These are phyloP conservation scores for Apiotrichum laibachii DNA, from an alignment of 1,284 basidiomycete genomes.

Conservation along the genomic window DNA sequence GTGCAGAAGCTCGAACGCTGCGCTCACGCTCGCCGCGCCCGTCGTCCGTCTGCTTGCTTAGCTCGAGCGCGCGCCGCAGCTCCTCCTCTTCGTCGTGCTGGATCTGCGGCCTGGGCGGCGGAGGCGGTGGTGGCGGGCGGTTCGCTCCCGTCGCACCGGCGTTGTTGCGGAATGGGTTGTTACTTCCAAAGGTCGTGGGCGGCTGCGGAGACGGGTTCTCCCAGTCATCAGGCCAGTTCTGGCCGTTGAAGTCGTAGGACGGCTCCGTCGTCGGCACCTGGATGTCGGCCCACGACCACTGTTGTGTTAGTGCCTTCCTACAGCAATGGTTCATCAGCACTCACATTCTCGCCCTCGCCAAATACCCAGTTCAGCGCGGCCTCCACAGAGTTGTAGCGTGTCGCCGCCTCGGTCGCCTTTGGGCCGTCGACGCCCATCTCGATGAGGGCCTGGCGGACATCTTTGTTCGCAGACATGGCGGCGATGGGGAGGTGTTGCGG, in stretches of 20 bases:
- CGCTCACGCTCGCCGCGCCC: constrained; percentile 29
- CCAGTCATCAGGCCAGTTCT: too few relatives aligned
- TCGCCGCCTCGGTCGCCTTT: constrained; percentile 37
- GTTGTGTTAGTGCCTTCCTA: not conserved
- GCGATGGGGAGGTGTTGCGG: not conserved
- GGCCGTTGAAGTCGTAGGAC: too few relatives aligned
- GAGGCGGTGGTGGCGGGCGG: constrained; percentile 10
- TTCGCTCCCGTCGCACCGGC: not conserved
- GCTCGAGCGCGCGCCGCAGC: constrained; percentile 22
- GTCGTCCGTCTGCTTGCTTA: constrained; percentile 17
- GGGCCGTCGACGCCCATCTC: constrained; percentile 41
- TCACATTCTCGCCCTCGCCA: constrained; percentile 39
- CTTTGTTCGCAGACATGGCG: constrained; percentile 29
- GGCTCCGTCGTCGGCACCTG: too few relatives aligned
- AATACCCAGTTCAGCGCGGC: constrained; percentile 49
- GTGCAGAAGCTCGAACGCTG: constrained; percentile 38
- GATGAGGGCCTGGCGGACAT: constrained; percentile 26
- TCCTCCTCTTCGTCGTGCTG: constrained; percentile 43
- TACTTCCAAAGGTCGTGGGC: constrained; percentile 2
- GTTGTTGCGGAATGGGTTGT: constrained; percentile 27
- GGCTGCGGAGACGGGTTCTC: too few relatives aligned
- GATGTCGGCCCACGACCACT: not conserved
- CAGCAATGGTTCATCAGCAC: constrained; percentile 2
- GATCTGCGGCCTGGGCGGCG: constrained; percentile 21
- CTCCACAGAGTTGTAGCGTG: constrained; percentile 31